These are phyloP conservation scores for Ophiostoma piceae DNA, from an alignment of 2,329 filamentous ascomycete species.

Conservation along the genomic window DNA sequence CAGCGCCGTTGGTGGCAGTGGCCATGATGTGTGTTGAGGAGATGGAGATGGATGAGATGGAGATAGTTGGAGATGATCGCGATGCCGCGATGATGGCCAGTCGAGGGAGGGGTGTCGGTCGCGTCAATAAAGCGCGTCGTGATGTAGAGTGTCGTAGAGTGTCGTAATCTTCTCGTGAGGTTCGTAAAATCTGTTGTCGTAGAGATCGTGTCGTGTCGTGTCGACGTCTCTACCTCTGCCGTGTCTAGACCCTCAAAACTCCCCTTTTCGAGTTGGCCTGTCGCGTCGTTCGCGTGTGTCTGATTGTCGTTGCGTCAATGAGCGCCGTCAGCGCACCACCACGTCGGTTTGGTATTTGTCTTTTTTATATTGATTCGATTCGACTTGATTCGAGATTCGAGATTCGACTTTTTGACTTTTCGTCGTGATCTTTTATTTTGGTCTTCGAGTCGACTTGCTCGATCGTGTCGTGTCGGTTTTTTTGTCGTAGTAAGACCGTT, in stretches of 20 bases:
- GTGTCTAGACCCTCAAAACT: background rate
- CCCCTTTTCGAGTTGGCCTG: constrained; percentile 9
- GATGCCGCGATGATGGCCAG: background rate
- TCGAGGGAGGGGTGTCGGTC: constrained; percentile 9
- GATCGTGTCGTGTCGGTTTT: no score
- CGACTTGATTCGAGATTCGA: no score
- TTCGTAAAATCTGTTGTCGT: background rate
- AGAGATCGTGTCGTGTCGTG: background rate
- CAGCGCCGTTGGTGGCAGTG: constrained; percentile 33
- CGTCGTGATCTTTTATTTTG: no score
- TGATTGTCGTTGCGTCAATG: background rate
- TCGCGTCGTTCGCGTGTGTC: constrained; percentile 1
- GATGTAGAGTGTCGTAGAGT: background rate
- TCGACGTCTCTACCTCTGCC: background rate
- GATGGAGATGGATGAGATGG: background rate
- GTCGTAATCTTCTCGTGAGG: background rate
- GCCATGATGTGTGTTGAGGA: constrained; percentile 30
- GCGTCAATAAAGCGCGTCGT: background rate
- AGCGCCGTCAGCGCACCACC: background rate
- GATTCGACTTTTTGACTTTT: no score
- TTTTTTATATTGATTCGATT: background rate
- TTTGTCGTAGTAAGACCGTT: background rate
- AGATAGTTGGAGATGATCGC: background rate
- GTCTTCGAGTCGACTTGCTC: no score
- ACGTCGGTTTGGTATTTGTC: background rate